A percentile compares a stretch with the other conserved stretches of the same genome.
These are phyloP conservation scores for Plasmodium falciparum DNA, from an alignment of 169 alveolate genomes.

Conservation along the genomic window DNA sequence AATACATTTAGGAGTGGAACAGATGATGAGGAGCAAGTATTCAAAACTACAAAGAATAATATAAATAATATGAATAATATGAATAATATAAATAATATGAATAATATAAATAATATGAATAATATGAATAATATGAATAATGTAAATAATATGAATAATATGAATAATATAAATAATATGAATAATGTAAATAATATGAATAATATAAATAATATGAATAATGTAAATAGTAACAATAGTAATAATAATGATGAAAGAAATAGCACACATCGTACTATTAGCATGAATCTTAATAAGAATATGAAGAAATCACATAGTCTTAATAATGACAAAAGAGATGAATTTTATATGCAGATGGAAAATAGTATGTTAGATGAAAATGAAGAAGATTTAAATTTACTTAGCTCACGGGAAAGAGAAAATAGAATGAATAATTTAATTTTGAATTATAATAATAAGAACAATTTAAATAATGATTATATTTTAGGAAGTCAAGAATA, in stretches of 20 bases:
- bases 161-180: neutral
- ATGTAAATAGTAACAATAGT: neutral
- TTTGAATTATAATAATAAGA: conserved; percentile 2
- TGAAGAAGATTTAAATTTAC: conserved; percentile 11
- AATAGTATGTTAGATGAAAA: conserved; percentile 11
- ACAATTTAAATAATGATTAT: conserved; percentile 16
- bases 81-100: neutral
- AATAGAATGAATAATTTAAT: conserved; percentile 5
- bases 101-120: neutral
- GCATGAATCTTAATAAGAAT: neutral
- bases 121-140: neutral
- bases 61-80: neutral
- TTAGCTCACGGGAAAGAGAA: conserved; percentile 4
- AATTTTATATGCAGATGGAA: conserved; percentile 1
- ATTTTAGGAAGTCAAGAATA: neutral
- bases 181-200: neutral
- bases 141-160: neutral
- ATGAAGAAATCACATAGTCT: neutral
- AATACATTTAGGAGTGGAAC: no score
- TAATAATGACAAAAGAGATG: conserved; percentile 13
- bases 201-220: neutral
- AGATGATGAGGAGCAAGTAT: no score
- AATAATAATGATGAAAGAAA: conserved; percentile 5
- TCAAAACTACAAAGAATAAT: neutral
- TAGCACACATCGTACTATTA: neutral